A percentile compares a stretch with the other conserved stretches of the same genome.
Conservation (phyloP, 768 basidiomycete genomes). For the Amanita muscaria region DNA sequence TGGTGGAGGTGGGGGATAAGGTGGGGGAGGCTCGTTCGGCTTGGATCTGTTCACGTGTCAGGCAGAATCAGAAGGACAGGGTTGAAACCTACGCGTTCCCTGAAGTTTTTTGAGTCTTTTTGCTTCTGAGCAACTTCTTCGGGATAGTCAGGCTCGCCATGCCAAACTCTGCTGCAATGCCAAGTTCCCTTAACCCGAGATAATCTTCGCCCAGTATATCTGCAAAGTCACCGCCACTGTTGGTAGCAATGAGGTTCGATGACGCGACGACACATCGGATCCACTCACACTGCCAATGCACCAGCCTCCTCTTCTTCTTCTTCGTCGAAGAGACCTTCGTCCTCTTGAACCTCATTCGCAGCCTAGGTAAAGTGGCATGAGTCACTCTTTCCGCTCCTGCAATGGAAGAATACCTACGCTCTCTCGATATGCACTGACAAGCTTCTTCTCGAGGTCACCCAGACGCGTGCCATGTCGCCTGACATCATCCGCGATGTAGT, state of each 20-base stretch:
- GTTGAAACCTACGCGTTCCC: constrained; percentile 30
- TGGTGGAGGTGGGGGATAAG: constrained; percentile 78
- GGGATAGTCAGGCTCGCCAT: constrained; percentile 73
- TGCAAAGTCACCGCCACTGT: constrained; percentile 79
- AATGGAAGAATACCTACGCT: constrained; percentile 45
- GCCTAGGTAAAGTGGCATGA: constrained; percentile 18
- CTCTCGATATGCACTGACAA: constrained; percentile 76
- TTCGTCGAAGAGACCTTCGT: constrained; percentile 43
- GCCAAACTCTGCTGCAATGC: constrained; percentile 81
- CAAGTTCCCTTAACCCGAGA: constrained; percentile 79
- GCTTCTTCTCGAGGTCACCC: constrained; percentile 76
- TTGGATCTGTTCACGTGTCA: constrained; percentile 35
- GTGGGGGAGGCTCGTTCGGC: constrained; percentile 67
- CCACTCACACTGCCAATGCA: constrained; percentile 28
- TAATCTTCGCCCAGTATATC: constrained; percentile 89
- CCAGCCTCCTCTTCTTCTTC: constrained; percentile 39
- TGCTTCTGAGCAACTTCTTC: constrained; percentile 63
- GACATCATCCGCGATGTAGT: constrained; percentile 85
- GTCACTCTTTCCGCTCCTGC: background rate
- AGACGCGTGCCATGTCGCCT: constrained; percentile 73
- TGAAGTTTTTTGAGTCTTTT: constrained; percentile 36
- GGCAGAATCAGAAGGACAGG: background rate
- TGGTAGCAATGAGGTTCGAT: background rate
- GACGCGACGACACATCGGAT: background rate
- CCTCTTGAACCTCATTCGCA: constrained; percentile 36